Base-by-base conservation (phyloP, 768 basidiomycete genomes). In the Leucosporidium yakuticum region DNA sequence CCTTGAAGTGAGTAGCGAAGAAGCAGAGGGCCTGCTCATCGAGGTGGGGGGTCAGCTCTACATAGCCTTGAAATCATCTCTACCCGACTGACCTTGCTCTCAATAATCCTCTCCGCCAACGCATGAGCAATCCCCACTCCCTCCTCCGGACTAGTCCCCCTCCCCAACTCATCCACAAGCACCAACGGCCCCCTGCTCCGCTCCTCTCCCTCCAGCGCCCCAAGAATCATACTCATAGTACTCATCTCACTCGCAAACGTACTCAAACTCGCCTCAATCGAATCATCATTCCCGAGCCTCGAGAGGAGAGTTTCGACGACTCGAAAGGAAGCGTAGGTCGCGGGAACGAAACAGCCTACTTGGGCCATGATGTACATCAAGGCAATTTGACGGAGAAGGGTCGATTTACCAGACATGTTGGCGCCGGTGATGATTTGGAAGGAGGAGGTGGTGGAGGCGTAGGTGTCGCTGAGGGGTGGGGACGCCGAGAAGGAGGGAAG, bases 231-330 rank as follows among this genome's bases (percentile, higher is more conserved):
- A 50, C 54, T 57, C 31, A 87, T 87, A 4, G 89, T 86, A 2
- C 88, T 85, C 91, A 99, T 97, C 79, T 99, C 95, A 70, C 85
- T 87, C 2, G 92, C 91, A 32, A 99, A 99, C 0, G 96, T 97
- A 72, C 93, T 96, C 31, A 98, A 78, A 54, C 84, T 89, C 75
- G 86, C 88, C 78, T 95, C 91, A 76, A 93, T 83, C 73, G 91
- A 88, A 75, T 97, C 93, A 71, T 98, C 93, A 73, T 98, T 97
- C 1, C 91, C 95, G 23, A 99, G 81, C 3, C 95, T 85, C 0
- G 87, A 88, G 31, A 98, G 83, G 7, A 98, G 82, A 0, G 87
- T 83, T 69, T 95, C 91, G 68, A 94, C 88, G 4, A 92, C 82
- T 34, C 87, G 83, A 77, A 98, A 92, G 75, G 88, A 91, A 8